Percentiles rank a stretch among this genome's conserved stretches.
phyloP scores from a whole-genome alignment of 768 basidiomycete species.

The Inosperma sp. region DNA sequence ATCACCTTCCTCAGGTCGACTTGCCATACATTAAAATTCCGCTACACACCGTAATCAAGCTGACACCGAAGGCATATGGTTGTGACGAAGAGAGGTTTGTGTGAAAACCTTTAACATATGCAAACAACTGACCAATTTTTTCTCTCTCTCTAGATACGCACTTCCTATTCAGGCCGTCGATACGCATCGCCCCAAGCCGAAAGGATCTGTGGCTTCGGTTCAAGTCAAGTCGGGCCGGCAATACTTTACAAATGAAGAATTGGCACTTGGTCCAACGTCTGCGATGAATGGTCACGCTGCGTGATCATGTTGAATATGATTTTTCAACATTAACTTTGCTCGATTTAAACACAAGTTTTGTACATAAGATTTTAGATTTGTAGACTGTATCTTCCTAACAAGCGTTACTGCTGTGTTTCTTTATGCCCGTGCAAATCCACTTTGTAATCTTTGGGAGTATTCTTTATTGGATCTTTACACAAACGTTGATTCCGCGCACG shows the following conservation, averaged over 20 bases:
- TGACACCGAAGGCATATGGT: slow-evolving; percentile 97
- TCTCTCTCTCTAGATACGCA: slow-evolving; percentile 53
- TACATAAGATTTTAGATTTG: too few species aligned
- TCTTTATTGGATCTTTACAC: too few species aligned
- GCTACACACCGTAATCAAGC: slow-evolving; percentile 94
- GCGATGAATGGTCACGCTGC: too few species aligned
- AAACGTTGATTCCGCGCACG: too few species aligned
- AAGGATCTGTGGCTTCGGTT: slow-evolving; percentile 31
- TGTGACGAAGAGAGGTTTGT: slow-evolving; percentile 91
- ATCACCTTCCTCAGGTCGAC: slow-evolving; percentile 85
- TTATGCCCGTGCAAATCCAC: too few species aligned
- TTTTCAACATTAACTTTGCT: too few species aligned
- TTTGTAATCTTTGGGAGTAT: too few species aligned
- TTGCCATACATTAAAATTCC: slow-evolving; percentile 98
- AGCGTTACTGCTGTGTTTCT: too few species aligned
- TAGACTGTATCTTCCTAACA: too few species aligned
- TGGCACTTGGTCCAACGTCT: too few species aligned
- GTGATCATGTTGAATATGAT: too few species aligned
- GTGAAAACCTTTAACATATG: background rate
- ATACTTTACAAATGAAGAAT: slow-evolving; percentile 35
- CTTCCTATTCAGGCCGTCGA: slow-evolving; percentile 92
- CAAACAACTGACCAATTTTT: slow-evolving; percentile 3
- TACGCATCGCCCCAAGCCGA: slow-evolving; percentile 75
- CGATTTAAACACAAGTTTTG: too few species aligned
- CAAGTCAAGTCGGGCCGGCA: slow-evolving; percentile 37